Evolutionary conservation across 2,329 filamentous ascomycete genomes (phyloP).

Genomic region (Alternaria longipes): DNA sequence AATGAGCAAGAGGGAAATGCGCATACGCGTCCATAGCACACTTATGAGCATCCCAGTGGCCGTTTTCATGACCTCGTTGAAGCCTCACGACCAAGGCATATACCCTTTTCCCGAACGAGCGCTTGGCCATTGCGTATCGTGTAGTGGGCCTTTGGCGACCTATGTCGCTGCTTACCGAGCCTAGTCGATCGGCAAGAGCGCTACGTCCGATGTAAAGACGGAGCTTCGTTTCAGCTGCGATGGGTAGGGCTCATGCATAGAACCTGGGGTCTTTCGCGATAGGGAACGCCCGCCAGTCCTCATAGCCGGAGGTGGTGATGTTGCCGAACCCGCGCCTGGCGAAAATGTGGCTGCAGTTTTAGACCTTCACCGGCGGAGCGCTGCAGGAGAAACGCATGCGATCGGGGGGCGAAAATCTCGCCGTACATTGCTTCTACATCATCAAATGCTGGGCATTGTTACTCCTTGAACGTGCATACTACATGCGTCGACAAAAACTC

Average conservation of each 20-base stretch:
- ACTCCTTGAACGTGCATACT: neutral
- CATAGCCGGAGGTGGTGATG: neutral
- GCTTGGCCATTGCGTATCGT: neutral
- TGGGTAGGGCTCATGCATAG: neutral
- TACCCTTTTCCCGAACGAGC: neutral
- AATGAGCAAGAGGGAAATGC: slow-evolving; percentile 9
- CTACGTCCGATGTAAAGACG: neutral
- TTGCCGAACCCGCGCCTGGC: neutral
- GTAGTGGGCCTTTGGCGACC: neutral
- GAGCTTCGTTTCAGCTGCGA: neutral
- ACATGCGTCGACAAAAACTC: neutral
- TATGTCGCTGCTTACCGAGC: neutral
- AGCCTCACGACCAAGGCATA: slow-evolving; percentile 13
- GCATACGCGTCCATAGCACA: slow-evolving; percentile 13
- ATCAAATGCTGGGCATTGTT: neutral
- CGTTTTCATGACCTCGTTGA: neutral
- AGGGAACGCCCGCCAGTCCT: neutral
- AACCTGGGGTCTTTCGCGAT: neutral
- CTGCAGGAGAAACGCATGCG: neutral
- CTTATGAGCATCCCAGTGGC: slow-evolving; percentile 11
- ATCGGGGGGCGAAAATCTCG: neutral
- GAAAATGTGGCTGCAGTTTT: neutral
- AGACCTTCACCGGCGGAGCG: neutral
- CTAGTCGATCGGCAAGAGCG: neutral
- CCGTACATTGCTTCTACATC: neutral